Base-by-base conservation (phyloP, 2,329 filamentous ascomycete species). In the Diaporthe australafricana region DNA sequence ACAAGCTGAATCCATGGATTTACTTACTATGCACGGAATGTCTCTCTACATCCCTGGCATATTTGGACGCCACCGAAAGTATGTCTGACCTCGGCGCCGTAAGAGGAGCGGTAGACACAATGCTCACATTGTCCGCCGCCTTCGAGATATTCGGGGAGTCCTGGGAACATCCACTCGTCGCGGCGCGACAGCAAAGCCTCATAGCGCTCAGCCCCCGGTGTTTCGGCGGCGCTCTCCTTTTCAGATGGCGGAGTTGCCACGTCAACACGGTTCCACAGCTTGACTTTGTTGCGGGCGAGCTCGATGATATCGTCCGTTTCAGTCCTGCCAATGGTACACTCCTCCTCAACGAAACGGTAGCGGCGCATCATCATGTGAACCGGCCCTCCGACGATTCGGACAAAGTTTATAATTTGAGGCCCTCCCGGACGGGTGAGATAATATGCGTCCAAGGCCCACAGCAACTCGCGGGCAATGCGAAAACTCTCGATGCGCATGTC, bases 281-380 rank as follows among this genome's bases (percentile, higher is more conserved):
- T 81, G 52, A 76, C 65, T 60, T 80, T 74, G n/a, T 69, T 50
- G 14, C 77, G 72, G 16, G 78, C 76, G 69, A 75, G 71, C 1
- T 74, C 40, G 7, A 79, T 74, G 11, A 80, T 75, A 2, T 65
- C 52, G 9, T 74, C 74, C 7, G 74, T 77, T 66, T 81, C 79
- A 3, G 72, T 50, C 30, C 70, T 75, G 40, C 80, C 79, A 22
- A 81, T 74, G 2, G 73, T 75, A 38, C 80, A 65, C 7, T 73
- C 77, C 35, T 81, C 80, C 73, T 81, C 80, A 17, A 80, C 77
- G 67, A 78, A 81, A 4, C 80, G 77, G 72, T 81, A 81, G 5
- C 79, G 73, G 22, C 79, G 75, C 78, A 78, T 81, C 76, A 78
- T 79, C 75, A 81, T 77, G 52, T 81, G 79, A 32, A 81, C 75